A percentile compares a stretch with the other conserved stretches of the same genome.
Conservation (phyloP, 2,329 filamentous ascomycete species). For the Pyricularia sp. region DNA sequence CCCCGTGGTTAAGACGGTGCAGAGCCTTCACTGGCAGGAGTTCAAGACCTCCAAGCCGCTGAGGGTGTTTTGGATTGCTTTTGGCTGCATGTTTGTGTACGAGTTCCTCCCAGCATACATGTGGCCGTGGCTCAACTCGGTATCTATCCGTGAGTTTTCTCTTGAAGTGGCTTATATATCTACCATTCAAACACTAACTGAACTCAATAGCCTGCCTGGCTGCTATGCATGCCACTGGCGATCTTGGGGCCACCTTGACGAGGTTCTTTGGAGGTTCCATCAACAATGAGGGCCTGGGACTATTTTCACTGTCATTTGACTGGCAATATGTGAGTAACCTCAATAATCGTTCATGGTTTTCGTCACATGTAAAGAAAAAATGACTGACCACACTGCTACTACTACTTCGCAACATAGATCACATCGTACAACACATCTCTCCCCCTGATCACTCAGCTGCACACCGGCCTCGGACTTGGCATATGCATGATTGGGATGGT, state of each 20-base stretch:
- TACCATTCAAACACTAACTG: not conserved
- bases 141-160: not conserved
- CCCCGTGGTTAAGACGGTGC: not conserved
- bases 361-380: too few species aligned
- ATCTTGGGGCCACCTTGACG: not conserved
- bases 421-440: not conserved
- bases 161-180: not conserved
- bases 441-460: not conserved
- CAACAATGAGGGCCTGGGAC: not conserved
- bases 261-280: not conserved
- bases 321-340: not conserved
- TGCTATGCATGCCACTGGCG: not conserved
- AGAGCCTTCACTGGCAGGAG: constrained; percentile 41
- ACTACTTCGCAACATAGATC: not conserved
- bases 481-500: not conserved
- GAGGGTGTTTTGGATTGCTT: constrained; percentile 39
- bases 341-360: not conserved
- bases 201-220: not conserved
- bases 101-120: not conserved
- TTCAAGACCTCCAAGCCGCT: constrained; percentile 25
- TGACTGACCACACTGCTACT: not conserved
- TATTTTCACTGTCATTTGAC: not conserved
- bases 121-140: not conserved
- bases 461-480: not conserved
- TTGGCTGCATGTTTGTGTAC: not conserved